Conservation (phyloP, 768 basidiomycete genomes). For the Strobilomyces dryophilus region DNA sequence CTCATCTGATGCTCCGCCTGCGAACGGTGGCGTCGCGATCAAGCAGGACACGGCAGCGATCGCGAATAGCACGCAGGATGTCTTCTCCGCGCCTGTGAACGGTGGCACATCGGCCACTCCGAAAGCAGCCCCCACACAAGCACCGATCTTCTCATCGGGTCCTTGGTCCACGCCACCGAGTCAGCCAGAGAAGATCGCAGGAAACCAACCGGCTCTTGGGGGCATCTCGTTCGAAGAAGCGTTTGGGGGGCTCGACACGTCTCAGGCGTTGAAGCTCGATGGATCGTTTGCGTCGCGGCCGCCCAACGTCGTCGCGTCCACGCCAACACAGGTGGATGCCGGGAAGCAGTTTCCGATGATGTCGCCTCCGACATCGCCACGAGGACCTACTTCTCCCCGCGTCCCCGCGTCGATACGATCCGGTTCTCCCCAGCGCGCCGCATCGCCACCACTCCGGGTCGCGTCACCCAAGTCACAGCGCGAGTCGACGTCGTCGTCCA, state of each 20-base stretch:
- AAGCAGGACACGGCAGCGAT: constrained; percentile 1
- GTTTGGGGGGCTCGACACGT: constrained; percentile 43
- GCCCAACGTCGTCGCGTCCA: constrained; percentile 27
- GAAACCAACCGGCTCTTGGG: constrained; percentile 7
- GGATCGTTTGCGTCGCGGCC: constrained; percentile 34
- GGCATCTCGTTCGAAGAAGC: constrained; percentile 51
- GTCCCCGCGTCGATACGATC: constrained; percentile 28
- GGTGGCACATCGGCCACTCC: constrained; percentile 5
- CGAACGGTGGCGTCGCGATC: constrained; percentile 24
- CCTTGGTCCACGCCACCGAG: constrained; percentile 3
- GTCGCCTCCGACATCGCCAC: constrained; percentile 40
- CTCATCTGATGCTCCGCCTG: constrained; percentile 14
- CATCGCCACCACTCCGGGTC: constrained; percentile 49
- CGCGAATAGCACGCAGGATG: constrained; percentile 10
- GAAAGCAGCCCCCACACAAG: constrained; percentile 16
- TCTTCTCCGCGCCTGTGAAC: constrained; percentile 14
- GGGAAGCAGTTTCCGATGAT: constrained; percentile 35
- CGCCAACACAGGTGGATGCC: constrained; percentile 14
- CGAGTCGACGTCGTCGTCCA: constrained; percentile 52
- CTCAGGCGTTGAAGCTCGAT: constrained; percentile 39
- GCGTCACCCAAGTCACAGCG: constrained; percentile 53
- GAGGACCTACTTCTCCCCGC: constrained; percentile 28
- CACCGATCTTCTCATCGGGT: constrained; percentile 36
- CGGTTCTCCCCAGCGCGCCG: constrained; percentile 40
- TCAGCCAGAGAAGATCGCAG: constrained; percentile 14